Evolutionary conservation across 768 basidiomycete genomes (phyloP), one percentile per base, ranked within the genome.

Genomic region (Rhizopogon vinicolor): DNA sequence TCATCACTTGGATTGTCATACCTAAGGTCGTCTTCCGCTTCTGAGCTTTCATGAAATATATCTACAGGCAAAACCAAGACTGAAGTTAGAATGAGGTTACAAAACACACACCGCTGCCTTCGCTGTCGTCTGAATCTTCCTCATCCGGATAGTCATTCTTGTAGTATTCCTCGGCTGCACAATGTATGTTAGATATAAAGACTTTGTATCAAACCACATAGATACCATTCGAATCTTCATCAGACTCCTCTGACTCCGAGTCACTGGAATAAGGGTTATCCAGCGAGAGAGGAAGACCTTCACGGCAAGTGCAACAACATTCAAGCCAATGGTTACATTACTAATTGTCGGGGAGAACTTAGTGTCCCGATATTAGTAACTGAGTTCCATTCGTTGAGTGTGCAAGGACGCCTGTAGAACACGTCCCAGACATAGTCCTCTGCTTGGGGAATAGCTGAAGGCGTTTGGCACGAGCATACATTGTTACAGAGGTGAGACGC

Each of bases 131-230:
- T 9, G 73, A 71, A 25, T 75, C 72, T 40, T 85, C 83, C 48
- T 86, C 89, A 28, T 90, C 88, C 5, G 89, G 89, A 60, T 92
- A 92, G 64, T 92, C 89, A 56, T 92, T 92, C 62, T 82, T 89
- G 70, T 90, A 91, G 63, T 85, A 90, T 59, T 89, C 89, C 68
- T 92, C 89, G 16, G 85, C 89, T 91, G 61, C 5, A 16, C n/a
- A 46, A 51, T 19, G 14, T n/a, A 5, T 18, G 3, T 43, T 37
- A 41, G 37, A 44, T 29, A 25, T 42, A 40, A 25, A 6, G 35
- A 18, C 14, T 29, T 18, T 25, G 19, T n/a, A 58, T 44, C 37
- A 29, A 9, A 39, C 44, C 3, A 19, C 10, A 41, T 8, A 66
- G 71, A 40, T 44, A 89, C 90, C 87, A 68, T 92, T 92, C 0